phyloP scores from a whole-genome alignment of 164 flowering plant species.

The Saururus chinensis region DNA sequence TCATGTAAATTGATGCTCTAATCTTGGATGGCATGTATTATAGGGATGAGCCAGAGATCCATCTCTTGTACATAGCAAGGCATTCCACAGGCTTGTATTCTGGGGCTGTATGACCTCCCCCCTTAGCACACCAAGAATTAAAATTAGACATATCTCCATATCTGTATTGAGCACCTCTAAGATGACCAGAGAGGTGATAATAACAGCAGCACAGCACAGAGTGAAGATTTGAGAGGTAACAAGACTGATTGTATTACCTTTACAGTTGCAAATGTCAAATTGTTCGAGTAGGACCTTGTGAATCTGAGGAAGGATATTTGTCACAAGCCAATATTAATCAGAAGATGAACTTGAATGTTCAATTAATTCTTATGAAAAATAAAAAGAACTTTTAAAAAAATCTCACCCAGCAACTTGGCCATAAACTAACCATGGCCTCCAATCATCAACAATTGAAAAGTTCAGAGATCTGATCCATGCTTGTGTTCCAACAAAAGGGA shows the following conservation, averaged over 20 bases:
- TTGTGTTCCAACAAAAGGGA: conserved; percentile 31
- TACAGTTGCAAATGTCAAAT: conserved; percentile 45
- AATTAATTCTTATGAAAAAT: neutral
- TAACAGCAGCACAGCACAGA: neutral
- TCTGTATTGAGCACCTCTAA: neutral
- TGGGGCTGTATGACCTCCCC: conserved; percentile 13
- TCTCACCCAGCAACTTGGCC: conserved; percentile 48
- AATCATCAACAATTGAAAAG: conserved; percentile 35
- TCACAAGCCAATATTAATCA: neutral
- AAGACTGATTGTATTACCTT: conserved; percentile 20
- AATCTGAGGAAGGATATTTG: conserved; percentile 16
- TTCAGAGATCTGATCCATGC: conserved; percentile 45
- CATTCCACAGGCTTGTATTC: conserved; percentile 9
- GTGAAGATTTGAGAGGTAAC: neutral
- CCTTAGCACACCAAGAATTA: neutral
- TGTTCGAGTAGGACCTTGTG: conserved; percentile 34
- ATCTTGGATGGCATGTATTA: neutral
- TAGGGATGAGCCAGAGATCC: conserved; percentile 3
- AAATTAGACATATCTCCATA: neutral
- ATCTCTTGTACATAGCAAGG: conserved; percentile 3
- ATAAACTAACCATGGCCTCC: conserved; percentile 41
- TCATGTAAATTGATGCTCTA: neutral
- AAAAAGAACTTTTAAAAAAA: neutral
- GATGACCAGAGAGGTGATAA: neutral
- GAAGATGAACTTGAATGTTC: neutral